Percentiles rank a stretch among this genome's conserved stretches.
Conservation (phyloP, 192 early-diverging fungal genomes). For the Funneliformis mosseae region DNA sequence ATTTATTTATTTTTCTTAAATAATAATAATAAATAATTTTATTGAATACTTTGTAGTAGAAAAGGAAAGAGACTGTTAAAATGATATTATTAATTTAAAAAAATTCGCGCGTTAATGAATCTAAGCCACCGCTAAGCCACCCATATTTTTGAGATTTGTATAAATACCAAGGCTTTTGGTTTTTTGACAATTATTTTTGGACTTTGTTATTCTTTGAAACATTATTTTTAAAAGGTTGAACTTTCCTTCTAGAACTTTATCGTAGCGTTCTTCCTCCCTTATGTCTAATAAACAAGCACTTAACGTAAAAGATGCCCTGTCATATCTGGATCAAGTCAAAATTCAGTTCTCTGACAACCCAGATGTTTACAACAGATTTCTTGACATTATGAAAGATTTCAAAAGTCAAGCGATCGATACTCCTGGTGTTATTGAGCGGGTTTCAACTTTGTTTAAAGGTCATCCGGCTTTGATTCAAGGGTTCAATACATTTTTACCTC, state of each 20-base stretch:
- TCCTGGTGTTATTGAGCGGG: slow-evolving; percentile 95
- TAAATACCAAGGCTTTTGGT: too few species aligned
- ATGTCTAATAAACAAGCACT: slow-evolving; percentile 55
- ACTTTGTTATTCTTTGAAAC: too few species aligned
- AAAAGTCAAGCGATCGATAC: slow-evolving; percentile 97
- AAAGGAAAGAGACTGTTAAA: too few species aligned
- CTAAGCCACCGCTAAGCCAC: too few species aligned
- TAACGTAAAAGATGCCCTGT: slow-evolving; percentile 92
- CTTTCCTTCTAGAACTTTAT: background rate
- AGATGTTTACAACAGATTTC: slow-evolving; percentile 95
- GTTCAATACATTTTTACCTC: slow-evolving; percentile 99
- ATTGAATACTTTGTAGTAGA: too few species aligned
- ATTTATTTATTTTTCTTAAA: too few species aligned
- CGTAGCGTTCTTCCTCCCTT: background rate
- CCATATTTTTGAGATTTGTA: too few species aligned
- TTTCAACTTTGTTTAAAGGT: slow-evolving; percentile 92
- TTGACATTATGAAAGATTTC: slow-evolving; percentile 99
- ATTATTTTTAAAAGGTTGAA: too few species aligned
- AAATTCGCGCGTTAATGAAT: too few species aligned
- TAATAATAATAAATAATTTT: too few species aligned
- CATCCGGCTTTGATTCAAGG: slow-evolving; percentile 91
- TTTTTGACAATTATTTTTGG: too few species aligned
- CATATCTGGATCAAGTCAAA: slow-evolving; percentile 97
- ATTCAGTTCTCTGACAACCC: slow-evolving; percentile 89
- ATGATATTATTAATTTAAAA: too few species aligned